A percentile compares a stretch with the other conserved stretches of the same genome.
phyloP scores from a whole-genome alignment of 345 rosid species.

The Rhizophora apiculata region DNA sequence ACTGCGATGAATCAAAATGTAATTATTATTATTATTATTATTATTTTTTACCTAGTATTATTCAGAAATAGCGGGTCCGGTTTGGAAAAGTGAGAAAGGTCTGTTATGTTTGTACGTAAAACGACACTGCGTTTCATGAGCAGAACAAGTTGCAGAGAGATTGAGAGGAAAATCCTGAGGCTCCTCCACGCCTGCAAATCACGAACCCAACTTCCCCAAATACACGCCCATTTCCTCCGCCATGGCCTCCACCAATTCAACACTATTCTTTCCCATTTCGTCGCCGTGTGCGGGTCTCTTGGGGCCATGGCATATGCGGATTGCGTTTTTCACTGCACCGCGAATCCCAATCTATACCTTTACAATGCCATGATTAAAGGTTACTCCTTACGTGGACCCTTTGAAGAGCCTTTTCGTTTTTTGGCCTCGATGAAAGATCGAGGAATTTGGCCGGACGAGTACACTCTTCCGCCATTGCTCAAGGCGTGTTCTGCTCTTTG shows the following conservation, averaged over 20 bases:
- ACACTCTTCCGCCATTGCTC: conserved; percentile 67
- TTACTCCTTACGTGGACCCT: conserved; percentile 48
- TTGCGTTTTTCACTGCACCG: conserved; percentile 40
- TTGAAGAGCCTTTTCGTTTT: conserved; percentile 40
- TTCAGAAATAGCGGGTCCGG: too few relatives aligned
- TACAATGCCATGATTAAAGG: conserved; percentile 69
- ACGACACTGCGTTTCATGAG: background rate
- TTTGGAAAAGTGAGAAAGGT: too few relatives aligned
- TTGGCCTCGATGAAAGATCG: conserved; percentile 47
- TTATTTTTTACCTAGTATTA: too few relatives aligned
- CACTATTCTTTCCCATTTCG: conserved; percentile 60
- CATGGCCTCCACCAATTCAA: conserved; percentile 52
- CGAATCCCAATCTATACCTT: conserved; percentile 47
- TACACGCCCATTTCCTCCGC: conserved; percentile 67
- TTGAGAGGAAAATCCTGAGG: conserved; percentile 49
- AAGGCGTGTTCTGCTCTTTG: conserved; percentile 48
- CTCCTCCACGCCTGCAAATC: conserved; percentile 62
- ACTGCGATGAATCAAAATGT: too few relatives aligned
- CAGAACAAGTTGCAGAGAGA: conserved; percentile 24
- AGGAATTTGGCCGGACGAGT: conserved; percentile 63
- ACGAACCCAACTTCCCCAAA: conserved; percentile 51
- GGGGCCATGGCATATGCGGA: conserved; percentile 43
- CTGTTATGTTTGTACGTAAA: too few relatives aligned
- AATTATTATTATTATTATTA: too few relatives aligned
- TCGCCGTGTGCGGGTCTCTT: conserved; percentile 61